phyloP scores from a whole-genome alignment of 805 yeast species.

The Suhomyces sp. region DNA sequence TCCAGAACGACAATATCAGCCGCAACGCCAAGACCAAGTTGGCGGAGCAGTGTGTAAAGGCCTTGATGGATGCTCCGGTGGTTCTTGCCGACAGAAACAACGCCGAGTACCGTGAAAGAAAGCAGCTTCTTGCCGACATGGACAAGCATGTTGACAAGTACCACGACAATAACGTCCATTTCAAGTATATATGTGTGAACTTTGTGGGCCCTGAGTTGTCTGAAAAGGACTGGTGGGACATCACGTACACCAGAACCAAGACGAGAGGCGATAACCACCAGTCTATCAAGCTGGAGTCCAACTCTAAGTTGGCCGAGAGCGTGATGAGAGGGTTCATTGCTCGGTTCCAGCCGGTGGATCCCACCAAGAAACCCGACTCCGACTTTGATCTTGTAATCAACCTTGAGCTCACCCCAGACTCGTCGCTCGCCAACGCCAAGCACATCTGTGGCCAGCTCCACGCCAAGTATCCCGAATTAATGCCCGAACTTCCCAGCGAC shows the following conservation, averaged over 20 bases:
- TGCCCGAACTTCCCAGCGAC: constrained; percentile 21
- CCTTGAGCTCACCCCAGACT: constrained; percentile 38
- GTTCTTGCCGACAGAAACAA: constrained; percentile 84
- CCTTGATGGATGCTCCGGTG: constrained; percentile 34
- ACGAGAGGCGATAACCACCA: constrained; percentile 87
- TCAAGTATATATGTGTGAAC: constrained; percentile 66
- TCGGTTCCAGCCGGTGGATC: constrained; percentile 61
- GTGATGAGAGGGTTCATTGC: constrained; percentile 74
- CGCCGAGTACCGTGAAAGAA: constrained; percentile 67
- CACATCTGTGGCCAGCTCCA: constrained; percentile 24
- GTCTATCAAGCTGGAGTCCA: constrained; percentile 58
- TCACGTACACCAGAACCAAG: constrained; percentile 59
- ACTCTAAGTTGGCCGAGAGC: constrained; percentile 47
- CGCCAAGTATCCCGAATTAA: constrained; percentile 41
- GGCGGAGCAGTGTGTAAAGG: constrained; percentile 43
- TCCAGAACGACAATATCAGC: constrained; percentile 76
- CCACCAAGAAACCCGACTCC: constrained; percentile 53
- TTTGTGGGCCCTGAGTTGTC: constrained; percentile 42
- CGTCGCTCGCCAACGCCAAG: constrained; percentile 15
- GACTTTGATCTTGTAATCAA: constrained; percentile 64
- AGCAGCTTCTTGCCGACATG: constrained; percentile 57
- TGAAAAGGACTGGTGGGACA: constrained; percentile 39
- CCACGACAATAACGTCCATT: constrained; percentile 32
- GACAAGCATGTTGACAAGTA: constrained; percentile 40
- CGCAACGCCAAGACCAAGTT: constrained; percentile 48